A percentile compares a stretch with the other conserved stretches of the same genome.
Conservation (phyloP, 106 monocot species). For the Dendrobium officinale region DNA sequence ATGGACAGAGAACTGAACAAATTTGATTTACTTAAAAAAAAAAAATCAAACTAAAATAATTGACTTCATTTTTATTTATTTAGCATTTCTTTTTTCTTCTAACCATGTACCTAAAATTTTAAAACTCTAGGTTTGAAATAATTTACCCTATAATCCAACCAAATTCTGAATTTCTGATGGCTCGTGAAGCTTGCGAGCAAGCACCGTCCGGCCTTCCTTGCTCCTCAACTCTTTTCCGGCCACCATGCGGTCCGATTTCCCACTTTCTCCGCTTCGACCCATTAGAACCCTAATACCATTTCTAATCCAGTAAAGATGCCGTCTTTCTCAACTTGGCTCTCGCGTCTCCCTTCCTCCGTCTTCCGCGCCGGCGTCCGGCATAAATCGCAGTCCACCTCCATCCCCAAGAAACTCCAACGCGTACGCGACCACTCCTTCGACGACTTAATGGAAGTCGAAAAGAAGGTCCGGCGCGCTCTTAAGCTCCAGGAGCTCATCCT, state of each 20-base stretch:
- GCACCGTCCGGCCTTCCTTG: neutral
- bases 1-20: too few species aligned
- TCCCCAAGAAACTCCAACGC: constrained; percentile 71
- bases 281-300: neutral
- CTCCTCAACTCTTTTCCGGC: neutral
- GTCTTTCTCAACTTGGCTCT: neutral
- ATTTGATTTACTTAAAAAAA: too few species aligned
- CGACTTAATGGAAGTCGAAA: constrained; percentile 82
- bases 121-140: too few species aligned
- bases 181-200: neutral
- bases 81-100: too few species aligned
- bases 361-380: neutral
- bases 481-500: constrained; percentile 64
- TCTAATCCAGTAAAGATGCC: neutral
- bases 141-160: too few species aligned
- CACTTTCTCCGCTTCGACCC: neutral
- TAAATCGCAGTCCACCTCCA: constrained; percentile 49
- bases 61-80: too few species aligned
- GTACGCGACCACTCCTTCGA: constrained; percentile 96
- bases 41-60: too few species aligned
- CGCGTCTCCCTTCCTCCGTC: neutral
- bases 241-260: neutral
- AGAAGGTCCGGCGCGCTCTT: constrained; percentile 71
- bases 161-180: too few species aligned
- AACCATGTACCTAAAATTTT: too few species aligned